phyloP scores from a whole-genome alignment of 208 protist genomes.

The Trypanosoma cruzi region DNA sequence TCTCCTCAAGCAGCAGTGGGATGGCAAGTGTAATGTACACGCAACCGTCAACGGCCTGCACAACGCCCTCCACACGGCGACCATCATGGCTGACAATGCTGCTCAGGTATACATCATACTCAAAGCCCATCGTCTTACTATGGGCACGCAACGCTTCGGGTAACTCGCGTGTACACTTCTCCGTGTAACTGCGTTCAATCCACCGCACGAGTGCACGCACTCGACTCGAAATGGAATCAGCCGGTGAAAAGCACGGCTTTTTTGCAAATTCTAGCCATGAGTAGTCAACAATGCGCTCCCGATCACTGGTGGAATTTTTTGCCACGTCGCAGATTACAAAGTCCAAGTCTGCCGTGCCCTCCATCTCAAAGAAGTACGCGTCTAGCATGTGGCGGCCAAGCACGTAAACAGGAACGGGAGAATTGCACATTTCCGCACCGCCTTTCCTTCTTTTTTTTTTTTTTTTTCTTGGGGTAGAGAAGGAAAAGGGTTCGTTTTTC shows the following conservation, averaged over 20 bases:
- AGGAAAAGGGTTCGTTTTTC: background rate
- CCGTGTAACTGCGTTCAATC: slow-evolving; percentile 42
- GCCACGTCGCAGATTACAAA: slow-evolving; percentile 41
- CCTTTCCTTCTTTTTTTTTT: slow-evolving; percentile 1
- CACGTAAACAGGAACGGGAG: slow-evolving; percentile 10
- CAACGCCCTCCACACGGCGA: slow-evolving; percentile 24
- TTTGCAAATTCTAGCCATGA: slow-evolving; percentile 29
- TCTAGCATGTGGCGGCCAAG: slow-evolving; percentile 25
- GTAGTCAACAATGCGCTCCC: slow-evolving; percentile 40
- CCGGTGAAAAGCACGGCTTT: slow-evolving; percentile 24
- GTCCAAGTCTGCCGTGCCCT: slow-evolving; percentile 37
- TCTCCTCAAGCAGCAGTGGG: slow-evolving; percentile 33
- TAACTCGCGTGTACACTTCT: slow-evolving; percentile 27
- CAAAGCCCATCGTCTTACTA: slow-evolving; percentile 34
- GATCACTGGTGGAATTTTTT: slow-evolving; percentile 1
- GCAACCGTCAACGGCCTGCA: slow-evolving; percentile 9
- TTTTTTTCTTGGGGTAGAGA: background rate
- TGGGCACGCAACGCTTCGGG: slow-evolving; percentile 23
- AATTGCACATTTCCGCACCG: background rate
- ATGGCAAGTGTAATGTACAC: slow-evolving; percentile 35
- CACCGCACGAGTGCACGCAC: slow-evolving; percentile 33
- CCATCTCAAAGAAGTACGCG: slow-evolving; percentile 33
- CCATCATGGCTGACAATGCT: slow-evolving; percentile 8
- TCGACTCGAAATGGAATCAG: slow-evolving; percentile 26
- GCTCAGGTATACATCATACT: slow-evolving; percentile 43